phyloP scores from a whole-genome alignment of 2,329 filamentous ascomycete species.

The Aureobasidium lini region DNA sequence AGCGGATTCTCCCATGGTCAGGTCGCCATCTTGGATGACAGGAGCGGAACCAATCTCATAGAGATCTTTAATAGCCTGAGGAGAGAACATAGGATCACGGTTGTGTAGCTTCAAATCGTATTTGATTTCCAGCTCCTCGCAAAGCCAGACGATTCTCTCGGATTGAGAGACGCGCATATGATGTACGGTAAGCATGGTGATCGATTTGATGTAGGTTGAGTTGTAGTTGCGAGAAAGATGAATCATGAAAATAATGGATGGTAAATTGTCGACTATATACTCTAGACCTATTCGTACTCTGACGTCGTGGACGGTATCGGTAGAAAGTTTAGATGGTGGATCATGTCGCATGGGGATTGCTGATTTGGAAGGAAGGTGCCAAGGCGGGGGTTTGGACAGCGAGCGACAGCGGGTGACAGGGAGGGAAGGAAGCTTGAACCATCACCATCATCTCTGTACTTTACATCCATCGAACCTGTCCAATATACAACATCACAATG shows the following conservation, averaged over 20 bases:
- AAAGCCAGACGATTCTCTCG: slow-evolving; percentile 57
- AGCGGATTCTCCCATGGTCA: slow-evolving; percentile 52
- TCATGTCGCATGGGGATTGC: neutral
- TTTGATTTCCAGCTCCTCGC: slow-evolving; percentile 53
- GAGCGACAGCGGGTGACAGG: neutral
- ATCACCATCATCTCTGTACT: neutral
- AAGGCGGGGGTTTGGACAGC: neutral
- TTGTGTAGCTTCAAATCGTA: slow-evolving; percentile 45
- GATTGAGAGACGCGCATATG: slow-evolving; percentile 46
- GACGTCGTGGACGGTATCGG: neutral
- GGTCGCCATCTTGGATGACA: slow-evolving; percentile 47
- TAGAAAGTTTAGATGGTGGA: neutral
- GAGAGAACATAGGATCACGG: slow-evolving; percentile 35
- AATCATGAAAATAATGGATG: neutral
- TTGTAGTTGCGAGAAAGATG: neutral
- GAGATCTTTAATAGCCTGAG: slow-evolving; percentile 24
- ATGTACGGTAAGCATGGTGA: slow-evolving; percentile 32
- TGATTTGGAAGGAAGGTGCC: slow-evolving; percentile 1
- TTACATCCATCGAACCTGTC: neutral
- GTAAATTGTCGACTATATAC: neutral
- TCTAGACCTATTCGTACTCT: neutral
- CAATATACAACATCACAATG: neutral
- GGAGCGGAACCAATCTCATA: slow-evolving; percentile 49
- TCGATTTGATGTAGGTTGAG: neutral
- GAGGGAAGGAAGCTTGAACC: neutral